Evolutionary conservation across 805 yeast species (phyloP).

Genomic region (Candida vartiovaarae): DNA sequence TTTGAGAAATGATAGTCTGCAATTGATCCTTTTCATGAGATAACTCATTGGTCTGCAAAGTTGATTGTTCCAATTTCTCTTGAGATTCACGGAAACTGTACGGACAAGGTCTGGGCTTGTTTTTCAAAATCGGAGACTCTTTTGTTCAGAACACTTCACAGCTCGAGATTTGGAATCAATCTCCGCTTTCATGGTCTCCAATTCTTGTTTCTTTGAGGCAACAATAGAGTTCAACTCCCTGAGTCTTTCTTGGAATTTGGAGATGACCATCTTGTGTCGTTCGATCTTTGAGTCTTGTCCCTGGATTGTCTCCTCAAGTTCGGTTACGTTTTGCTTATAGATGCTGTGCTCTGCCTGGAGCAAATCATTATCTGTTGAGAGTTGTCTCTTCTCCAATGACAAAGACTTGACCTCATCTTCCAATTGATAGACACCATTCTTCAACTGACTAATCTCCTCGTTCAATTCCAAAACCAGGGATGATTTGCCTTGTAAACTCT

Average conservation of each 20-base stretch:
- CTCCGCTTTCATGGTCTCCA: constrained; percentile 7
- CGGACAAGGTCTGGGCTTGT: constrained; percentile 10
- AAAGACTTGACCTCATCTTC: constrained; percentile 16
- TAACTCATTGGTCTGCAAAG: not conserved
- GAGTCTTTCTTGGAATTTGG: constrained; percentile 18
- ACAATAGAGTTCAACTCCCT: constrained; percentile 7
- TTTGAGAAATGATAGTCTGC: not conserved
- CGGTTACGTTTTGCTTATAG: constrained; percentile 13
- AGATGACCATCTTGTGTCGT: constrained; percentile 13
- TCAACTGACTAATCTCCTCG: constrained; percentile 7
- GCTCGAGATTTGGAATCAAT: constrained; percentile 15
- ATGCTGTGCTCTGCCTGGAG: constrained; percentile 16
- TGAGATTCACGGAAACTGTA: constrained; percentile 3
- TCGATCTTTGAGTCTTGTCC: constrained; percentile 9
- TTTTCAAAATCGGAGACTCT: constrained; percentile 15
- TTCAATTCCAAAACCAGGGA: constrained; percentile 10
- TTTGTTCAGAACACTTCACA: constrained; percentile 4
- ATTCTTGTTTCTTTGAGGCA: constrained; percentile 5
- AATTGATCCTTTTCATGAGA: not conserved
- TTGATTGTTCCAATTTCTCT: constrained; percentile 2
- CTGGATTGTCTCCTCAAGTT: constrained; percentile 8
- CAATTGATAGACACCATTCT: constrained; percentile 14
- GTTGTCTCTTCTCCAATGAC: constrained; percentile 14
- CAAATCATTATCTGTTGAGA: constrained; percentile 14
- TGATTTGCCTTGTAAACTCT: constrained; percentile 15